phyloP scores from a whole-genome alignment of 1,139 yeast species.

The Scheffersomyces quercinus region DNA sequence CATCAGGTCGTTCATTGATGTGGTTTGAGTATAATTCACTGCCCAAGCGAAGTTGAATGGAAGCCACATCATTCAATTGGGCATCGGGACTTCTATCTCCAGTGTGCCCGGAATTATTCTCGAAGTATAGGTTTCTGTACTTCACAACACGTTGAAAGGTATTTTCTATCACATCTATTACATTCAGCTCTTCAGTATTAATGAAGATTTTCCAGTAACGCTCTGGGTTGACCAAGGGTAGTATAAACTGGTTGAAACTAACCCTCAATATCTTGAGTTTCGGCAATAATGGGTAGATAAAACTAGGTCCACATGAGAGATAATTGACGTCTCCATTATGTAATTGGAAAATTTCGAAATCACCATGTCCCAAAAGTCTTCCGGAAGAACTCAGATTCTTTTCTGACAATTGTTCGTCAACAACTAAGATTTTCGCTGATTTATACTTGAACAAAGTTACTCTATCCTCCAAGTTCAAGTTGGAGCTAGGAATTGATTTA shows the following conservation, averaged over 20 bases:
- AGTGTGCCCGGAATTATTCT: background rate
- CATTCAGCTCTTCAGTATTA: conserved; percentile 33
- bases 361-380: conserved; percentile 59
- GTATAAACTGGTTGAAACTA: conserved; percentile 51
- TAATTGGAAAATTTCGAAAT: conserved; percentile 62
- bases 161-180: conserved; percentile 35
- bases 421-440: conserved; percentile 43
- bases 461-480: conserved; percentile 33
- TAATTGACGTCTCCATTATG: conserved; percentile 66
- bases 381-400: conserved; percentile 31
- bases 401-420: conserved; percentile 37
- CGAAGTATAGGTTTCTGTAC: conserved; percentile 43
- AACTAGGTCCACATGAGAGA: conserved; percentile 53
- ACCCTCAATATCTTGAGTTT: conserved; percentile 58
- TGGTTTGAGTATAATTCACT: background rate
- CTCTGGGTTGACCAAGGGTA: conserved; percentile 71
- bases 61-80: conserved; percentile 1
- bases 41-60: conserved; percentile 2
- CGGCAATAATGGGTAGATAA: conserved; percentile 68
- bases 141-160: conserved; percentile 43
- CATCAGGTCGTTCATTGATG: conserved; percentile 16
- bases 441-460: conserved; percentile 38
- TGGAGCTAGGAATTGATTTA: conserved; percentile 3
- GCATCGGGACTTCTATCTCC: background rate
- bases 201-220: conserved; percentile 68